Percentiles rank a stretch among this genome's conserved stretches.
These are phyloP conservation scores for Ceratobasidium sp. DNA, from an alignment of 1,284 basidiomycete species.

Conservation along the genomic window DNA sequence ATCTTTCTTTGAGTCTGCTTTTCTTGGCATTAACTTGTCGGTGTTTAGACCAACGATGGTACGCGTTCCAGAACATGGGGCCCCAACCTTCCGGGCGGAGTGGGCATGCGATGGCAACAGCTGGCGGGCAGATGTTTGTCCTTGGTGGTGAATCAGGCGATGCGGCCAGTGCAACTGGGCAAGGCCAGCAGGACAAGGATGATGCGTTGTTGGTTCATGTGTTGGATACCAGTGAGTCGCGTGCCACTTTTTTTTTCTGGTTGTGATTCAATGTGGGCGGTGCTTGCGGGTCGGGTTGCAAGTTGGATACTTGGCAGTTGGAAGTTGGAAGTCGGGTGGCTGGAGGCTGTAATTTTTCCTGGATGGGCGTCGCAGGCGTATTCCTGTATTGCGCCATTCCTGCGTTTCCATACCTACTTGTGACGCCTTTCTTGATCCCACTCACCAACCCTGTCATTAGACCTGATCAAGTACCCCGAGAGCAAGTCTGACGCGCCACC, in stretches of 20 bases:
- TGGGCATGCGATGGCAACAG: conserved; percentile 95
- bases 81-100: conserved; percentile 91
- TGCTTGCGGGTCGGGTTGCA: background rate
- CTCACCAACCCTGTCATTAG: conserved; percentile 56
- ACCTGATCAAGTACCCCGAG: conserved; percentile 95
- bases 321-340: background rate
- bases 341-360: background rate
- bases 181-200: conserved; percentile 67
- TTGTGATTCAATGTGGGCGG: background rate
- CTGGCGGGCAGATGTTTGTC: conserved; percentile 88
- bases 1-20: background rate
- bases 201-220: conserved; percentile 90
- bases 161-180: background rate
- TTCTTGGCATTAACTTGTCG: background rate
- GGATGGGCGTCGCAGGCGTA: background rate
- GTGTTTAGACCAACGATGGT: conserved; percentile 82
- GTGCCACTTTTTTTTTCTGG: conserved; percentile 34
- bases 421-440: background rate
- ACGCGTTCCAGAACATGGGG: conserved; percentile 99
- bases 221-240: conserved; percentile 87
- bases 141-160: conserved; percentile 94
- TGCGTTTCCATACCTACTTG: conserved; percentile 18
- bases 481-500: conserved; percentile 53
- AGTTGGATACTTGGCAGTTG: background rate
- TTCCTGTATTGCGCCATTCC: background rate